Base-by-base conservation (phyloP, 257 asterid genomes). In the Forsythia viridissima region DNA sequence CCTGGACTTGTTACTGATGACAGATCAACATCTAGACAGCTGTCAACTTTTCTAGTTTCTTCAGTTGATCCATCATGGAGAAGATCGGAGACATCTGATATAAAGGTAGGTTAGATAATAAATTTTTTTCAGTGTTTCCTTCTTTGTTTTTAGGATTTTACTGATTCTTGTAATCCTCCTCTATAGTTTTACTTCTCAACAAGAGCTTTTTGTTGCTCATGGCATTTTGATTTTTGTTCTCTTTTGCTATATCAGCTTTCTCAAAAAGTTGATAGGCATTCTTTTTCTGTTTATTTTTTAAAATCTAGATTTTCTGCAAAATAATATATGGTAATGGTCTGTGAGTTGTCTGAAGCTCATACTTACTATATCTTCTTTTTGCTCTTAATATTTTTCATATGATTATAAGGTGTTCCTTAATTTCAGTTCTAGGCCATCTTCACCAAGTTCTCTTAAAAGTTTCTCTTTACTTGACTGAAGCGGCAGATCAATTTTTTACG, bases 61-160 rank as follows among this genome's bases (percentile, higher is more conserved):
- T 87, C 97, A 13, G 93, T 83, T 75, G 98, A 93, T 86, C 83
- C 92, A 79, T 91, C 97, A 73, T 89, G 90, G 93, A 89, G 92
- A 91, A 92, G 96, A 88, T 90, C 97, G 8, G 97, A 91, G 79
- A 82, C 92, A 85, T 88, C 97, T 80, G 99, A 96, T 85, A 84
- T 88, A 70, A 93, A 96, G 99, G 99, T 96, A 77, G 55, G 82
- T 81, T 78, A 52, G 65, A 30, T 34, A 38, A 61, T n/a, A 72
- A 80, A 16, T 69, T 24, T 69, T 72, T 48, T 37, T 72, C 52
- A 67, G 44, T 82, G 70, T 77, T 30, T 75, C 16, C 57, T 44
- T 81, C 34, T 73, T 68, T 71, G 21, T 48, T 48, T 48, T 18
- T 55, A 52, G 41, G 70, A 44, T 15, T 78, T 36, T 69, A 46